These are phyloP conservation scores for Salicornia ramosissima DNA, from an alignment of 148 eudicot species.

Conservation along the genomic window DNA sequence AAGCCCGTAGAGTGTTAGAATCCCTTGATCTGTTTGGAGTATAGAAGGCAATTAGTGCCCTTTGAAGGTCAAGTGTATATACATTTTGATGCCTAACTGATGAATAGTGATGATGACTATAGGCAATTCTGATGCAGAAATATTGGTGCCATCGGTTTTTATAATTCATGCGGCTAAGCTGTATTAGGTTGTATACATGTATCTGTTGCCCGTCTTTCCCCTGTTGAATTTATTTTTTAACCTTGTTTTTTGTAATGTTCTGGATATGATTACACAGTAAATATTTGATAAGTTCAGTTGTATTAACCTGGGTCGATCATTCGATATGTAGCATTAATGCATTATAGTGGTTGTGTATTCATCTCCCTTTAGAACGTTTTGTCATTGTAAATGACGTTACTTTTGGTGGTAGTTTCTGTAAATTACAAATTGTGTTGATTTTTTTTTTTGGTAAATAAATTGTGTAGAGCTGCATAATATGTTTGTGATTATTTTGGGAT, in stretches of 20 bases:
- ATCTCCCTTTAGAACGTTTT: too few relatives aligned
- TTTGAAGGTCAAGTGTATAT: constrained; percentile 5
- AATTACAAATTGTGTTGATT: too few relatives aligned
- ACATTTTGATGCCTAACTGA: background rate
- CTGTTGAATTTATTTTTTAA: background rate
- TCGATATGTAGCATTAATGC: too few relatives aligned
- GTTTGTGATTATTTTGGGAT: too few relatives aligned
- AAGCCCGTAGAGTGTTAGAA: constrained; percentile 90
- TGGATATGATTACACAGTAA: background rate
- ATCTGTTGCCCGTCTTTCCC: background rate
- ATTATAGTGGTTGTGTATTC: too few relatives aligned
- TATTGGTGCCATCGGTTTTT: constrained; percentile 8
- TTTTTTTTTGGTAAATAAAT: too few relatives aligned
- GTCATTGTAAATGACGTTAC: too few relatives aligned
- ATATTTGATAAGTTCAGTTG: too few relatives aligned
- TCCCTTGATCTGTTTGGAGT: constrained; percentile 65
- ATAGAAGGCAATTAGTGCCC: background rate
- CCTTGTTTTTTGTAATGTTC: background rate
- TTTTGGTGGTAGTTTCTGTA: too few relatives aligned
- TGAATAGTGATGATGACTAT: too few relatives aligned
- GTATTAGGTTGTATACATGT: background rate
- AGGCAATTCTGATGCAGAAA: background rate
- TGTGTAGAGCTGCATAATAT: too few relatives aligned
- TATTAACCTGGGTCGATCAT: too few relatives aligned
- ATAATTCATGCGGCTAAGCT: background rate